Percentiles rank a stretch among this genome's conserved stretches.
phyloP scores from a whole-genome alignment of 345 rosid genomes.

The Leavenworthia alabamica region DNA sequence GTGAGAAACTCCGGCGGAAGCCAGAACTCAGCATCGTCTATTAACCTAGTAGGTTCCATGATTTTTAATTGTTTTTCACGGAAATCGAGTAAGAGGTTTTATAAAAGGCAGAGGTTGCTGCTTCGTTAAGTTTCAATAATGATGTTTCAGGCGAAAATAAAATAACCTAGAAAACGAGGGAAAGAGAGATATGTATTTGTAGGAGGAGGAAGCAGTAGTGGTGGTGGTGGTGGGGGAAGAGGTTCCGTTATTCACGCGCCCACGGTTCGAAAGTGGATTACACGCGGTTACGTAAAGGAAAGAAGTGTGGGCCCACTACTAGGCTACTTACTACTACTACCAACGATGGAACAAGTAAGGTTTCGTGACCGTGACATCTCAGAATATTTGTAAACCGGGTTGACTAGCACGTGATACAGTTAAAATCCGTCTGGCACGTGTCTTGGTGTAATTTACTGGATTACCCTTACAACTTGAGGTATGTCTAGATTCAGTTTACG shows the following conservation, averaged over 20 bases:
- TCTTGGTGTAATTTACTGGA: neutral
- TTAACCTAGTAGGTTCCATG: conserved; percentile 51
- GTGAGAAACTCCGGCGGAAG: conserved; percentile 69
- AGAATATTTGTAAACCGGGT: conserved; percentile 8
- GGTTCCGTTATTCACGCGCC: conserved; percentile 19
- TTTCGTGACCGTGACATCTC: conserved; percentile 12
- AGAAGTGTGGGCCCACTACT: conserved; percentile 16
- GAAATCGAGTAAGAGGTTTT: neutral
- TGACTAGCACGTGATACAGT: conserved; percentile 24
- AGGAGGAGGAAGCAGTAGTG: conserved; percentile 3
- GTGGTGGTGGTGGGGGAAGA: conserved; percentile 15
- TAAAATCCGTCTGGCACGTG: conserved; percentile 4
- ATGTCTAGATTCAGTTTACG: neutral
- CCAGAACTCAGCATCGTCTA: conserved; percentile 60
- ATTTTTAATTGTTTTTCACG: neutral
- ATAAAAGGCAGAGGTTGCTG: conserved; percentile 27
- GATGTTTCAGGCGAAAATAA: conserved; percentile 4
- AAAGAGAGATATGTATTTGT: conserved; percentile 33
- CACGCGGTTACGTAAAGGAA: conserved; percentile 15
- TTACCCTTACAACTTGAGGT: neutral
- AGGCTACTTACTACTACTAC: neutral
- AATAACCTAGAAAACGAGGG: neutral
- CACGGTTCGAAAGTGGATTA: neutral
- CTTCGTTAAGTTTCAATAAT: conserved; percentile 41
- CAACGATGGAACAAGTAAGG: neutral